Percentiles rank a stretch among this genome's conserved stretches.
phyloP scores from a whole-genome alignment of 1,139 yeast species.

The Candida tropicalis region DNA sequence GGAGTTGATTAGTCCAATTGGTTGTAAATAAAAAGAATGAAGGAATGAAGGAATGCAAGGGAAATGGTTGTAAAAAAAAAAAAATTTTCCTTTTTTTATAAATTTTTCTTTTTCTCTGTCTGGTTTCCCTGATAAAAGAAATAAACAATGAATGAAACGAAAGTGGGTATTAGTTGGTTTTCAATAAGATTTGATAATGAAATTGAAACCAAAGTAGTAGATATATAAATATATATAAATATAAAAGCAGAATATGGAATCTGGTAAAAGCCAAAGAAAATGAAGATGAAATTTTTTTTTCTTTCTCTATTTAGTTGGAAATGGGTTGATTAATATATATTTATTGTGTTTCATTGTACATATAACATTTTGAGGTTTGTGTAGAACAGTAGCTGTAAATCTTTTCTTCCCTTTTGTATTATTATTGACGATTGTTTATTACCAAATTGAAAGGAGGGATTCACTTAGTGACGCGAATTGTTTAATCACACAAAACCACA shows the following conservation, averaged over 20 bases:
- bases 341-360: background rate
- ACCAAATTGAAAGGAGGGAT: background rate
- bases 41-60: background rate
- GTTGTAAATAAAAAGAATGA: background rate
- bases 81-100: background rate
- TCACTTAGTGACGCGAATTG: constrained; percentile 5
- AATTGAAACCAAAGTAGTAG: background rate
- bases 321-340: constrained; percentile 2
- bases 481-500: constrained; percentile 1
- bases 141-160: background rate
- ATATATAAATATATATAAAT: too few relatives aligned
- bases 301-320: too few relatives aligned
- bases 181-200: too few relatives aligned
- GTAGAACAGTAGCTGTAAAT: too few relatives aligned
- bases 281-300: too few relatives aligned
- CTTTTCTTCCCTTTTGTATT: background rate
- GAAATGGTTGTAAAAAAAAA: constrained; percentile 4
- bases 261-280: too few relatives aligned
- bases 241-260: background rate
- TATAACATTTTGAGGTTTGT: background rate
- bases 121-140: background rate
- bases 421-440: constrained; percentile 1
- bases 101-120: background rate
- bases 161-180: constrained; percentile 1
- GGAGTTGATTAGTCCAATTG: background rate